Evolutionary conservation across 2,329 filamentous ascomycete genomes (phyloP).

Genomic region (Neonectria faginata): DNA sequence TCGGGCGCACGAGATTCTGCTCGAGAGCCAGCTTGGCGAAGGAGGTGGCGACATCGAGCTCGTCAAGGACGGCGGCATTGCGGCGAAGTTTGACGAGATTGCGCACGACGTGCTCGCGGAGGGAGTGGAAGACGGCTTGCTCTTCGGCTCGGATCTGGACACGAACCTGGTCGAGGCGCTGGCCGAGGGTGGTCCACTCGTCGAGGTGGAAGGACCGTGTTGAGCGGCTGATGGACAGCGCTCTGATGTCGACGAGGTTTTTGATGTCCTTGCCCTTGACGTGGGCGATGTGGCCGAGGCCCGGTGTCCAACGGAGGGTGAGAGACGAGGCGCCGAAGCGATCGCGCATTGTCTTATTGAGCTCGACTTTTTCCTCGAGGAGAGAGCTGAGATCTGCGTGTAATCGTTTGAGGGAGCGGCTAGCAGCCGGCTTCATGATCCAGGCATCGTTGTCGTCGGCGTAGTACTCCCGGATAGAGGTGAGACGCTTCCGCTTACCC

Average conservation of each 20-base stretch:
- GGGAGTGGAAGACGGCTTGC: constrained; percentile 77
- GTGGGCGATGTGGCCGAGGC: constrained; percentile 90
- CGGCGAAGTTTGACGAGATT: constrained; percentile 88
- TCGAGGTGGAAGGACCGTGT: constrained; percentile 87
- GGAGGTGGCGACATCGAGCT: constrained; percentile 89
- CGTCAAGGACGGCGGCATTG: constrained; percentile 92
- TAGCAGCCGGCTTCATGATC: constrained; percentile 78
- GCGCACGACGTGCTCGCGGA: constrained; percentile 81
- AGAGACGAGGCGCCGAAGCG: constrained; percentile 73
- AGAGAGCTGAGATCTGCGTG: constrained; percentile 76
- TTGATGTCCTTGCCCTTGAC: constrained; percentile 82
- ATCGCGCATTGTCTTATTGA: constrained; percentile 72
- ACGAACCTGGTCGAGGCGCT: constrained; percentile 80
- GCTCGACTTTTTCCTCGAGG: constrained; percentile 66
- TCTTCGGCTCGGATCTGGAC: constrained; percentile 87
- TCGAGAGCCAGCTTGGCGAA: constrained; percentile 85
- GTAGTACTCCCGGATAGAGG: constrained; percentile 68
- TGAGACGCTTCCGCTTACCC: constrained; percentile 57
- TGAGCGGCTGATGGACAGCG: constrained; percentile 81
- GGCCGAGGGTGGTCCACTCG: constrained; percentile 86
- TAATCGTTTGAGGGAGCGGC: constrained; percentile 70
- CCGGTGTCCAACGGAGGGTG: constrained; percentile 86
- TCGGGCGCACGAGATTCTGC: constrained; percentile 78
- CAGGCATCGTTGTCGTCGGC: constrained; percentile 70
- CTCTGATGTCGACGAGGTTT: constrained; percentile 49